Evolutionary conservation across 371 early-diverging fungal genomes (phyloP), one percentile per base, ranked within the genome.

Genomic region (Mucor saturninus): DNA sequence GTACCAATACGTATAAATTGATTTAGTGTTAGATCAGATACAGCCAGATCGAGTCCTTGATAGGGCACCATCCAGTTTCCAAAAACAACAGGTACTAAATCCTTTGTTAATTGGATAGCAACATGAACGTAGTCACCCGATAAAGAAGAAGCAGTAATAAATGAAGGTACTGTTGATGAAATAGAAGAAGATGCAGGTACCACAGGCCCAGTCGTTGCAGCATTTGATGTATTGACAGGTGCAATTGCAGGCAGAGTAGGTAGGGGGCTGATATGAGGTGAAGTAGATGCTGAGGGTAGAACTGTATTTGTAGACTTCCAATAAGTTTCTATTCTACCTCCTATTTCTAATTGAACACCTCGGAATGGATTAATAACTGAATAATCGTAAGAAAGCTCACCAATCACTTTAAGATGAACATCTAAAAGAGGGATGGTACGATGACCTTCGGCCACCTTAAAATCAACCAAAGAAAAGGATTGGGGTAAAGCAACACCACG

Each of bases 281-380:
- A 62, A 48, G 54, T 42, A 38, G 62, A 5, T 2, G 38, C 48
- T n/a, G 39, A 5, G 35, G 77, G 79, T 45, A 78, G 72, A 9
- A 85, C 68, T 13, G 86, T 83, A 56, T 89, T 89, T 1, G 94
- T 93, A 3, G 96, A 91, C 76, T 96, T 97, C 98, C 98, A 98
- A 61, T 98, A 98, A 0, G 98, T 98, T 67, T 95, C 95, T 37
- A 96, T 88, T 28, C 90, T 86, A 26, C 98, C 98, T 9, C 96
- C 98, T 62, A 97, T 94, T 69, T 90, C 89, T 54, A 97, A 74
- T 15, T 88, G 83, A 0, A 93, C 91, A 39, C 94, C 96, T 37
- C 81, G 80, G 73, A 97, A 96, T 1, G 98, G 96, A 54, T 86
- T 85, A 32, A 98, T 88, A 1, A 95, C 84, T 8, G 90, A 80